phyloP scores from a whole-genome alignment of 495 filamentous ascomycete species.

The Rhypophila decipiens region DNA sequence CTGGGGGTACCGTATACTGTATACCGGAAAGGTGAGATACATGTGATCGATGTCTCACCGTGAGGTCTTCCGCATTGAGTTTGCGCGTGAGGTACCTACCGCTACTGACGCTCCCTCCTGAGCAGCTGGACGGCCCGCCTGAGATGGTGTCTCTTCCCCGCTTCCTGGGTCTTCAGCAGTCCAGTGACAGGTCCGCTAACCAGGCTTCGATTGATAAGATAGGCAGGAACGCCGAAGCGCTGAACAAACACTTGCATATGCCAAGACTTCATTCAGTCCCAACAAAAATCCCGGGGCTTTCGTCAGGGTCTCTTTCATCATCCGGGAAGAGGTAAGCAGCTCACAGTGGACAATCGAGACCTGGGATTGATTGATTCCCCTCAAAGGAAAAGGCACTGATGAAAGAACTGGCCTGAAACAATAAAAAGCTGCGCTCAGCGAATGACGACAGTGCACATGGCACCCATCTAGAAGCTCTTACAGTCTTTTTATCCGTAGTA shows the following conservation, averaged over 20 bases:
- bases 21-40: neutral
- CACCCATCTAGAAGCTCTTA: slow-evolving; percentile 1
- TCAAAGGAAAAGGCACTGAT: neutral
- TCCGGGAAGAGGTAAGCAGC: neutral
- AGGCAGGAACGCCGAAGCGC: neutral
- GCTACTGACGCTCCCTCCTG: too few species aligned
- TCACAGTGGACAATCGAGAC: neutral
- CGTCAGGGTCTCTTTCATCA: neutral
- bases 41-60: neutral
- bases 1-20: neutral
- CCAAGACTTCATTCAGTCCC: neutral
- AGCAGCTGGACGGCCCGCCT: too few species aligned
- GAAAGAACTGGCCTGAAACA: neutral
- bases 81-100: neutral
- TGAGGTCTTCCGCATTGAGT: neutral
- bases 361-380: neutral
- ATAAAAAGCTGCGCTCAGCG: slow-evolving; percentile 2
- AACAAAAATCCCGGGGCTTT: neutral
- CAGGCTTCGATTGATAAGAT: neutral
- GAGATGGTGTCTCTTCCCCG: neutral
- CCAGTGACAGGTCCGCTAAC: too few species aligned
- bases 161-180: neutral
- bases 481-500: neutral
- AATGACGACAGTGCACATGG: slow-evolving; percentile 18
- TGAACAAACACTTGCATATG: too few species aligned